Conservation (phyloP, 1,284 basidiomycete species). For the Athelia sp. region DNA sequence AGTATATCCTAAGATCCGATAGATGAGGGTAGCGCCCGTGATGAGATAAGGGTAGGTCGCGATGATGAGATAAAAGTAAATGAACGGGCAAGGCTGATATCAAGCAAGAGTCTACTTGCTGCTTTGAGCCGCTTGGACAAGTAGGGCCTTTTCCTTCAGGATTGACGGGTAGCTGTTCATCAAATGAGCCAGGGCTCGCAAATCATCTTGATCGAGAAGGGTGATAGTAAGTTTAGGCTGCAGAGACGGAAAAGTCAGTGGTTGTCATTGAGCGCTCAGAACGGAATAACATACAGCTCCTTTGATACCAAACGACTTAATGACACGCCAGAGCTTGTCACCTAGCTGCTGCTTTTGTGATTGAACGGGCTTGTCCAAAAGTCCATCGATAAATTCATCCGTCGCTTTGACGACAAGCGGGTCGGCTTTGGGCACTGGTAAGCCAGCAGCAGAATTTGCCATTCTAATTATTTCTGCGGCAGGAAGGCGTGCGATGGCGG, state of each 20-base stretch:
- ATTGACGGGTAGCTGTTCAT: conserved; percentile 84
- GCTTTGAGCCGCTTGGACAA: conserved; percentile 22
- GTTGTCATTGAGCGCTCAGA: conserved; percentile 3
- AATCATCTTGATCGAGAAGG: conserved; percentile 79
- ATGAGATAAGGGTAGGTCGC: too few species aligned
- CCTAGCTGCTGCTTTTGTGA: conserved; percentile 81
- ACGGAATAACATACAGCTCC: conserved; percentile 50
- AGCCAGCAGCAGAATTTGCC: conserved; percentile 49
- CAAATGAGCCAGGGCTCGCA: conserved; percentile 76
- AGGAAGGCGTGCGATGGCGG: conserved; percentile 59
- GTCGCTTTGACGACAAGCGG: conserved; percentile 64
- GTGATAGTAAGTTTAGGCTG: conserved; percentile 80
- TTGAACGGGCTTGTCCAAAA: conserved; percentile 57
- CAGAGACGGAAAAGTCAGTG: conserved; percentile 4
- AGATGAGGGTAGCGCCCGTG: too few species aligned
- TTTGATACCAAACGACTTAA: conserved; percentile 78
- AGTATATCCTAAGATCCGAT: too few species aligned
- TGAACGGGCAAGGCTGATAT: too few species aligned
- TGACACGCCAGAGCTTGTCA: conserved; percentile 76
- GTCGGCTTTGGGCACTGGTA: conserved; percentile 70
- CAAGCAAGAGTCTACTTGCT: background rate
- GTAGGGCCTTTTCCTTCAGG: conserved; percentile 69
- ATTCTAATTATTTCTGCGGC: conserved; percentile 68
- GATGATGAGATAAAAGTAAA: too few species aligned
- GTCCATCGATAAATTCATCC: conserved; percentile 71